Base-by-base conservation (phyloP, 2,329 filamentous ascomycete species). In the Alternaria incomplexa region DNA sequence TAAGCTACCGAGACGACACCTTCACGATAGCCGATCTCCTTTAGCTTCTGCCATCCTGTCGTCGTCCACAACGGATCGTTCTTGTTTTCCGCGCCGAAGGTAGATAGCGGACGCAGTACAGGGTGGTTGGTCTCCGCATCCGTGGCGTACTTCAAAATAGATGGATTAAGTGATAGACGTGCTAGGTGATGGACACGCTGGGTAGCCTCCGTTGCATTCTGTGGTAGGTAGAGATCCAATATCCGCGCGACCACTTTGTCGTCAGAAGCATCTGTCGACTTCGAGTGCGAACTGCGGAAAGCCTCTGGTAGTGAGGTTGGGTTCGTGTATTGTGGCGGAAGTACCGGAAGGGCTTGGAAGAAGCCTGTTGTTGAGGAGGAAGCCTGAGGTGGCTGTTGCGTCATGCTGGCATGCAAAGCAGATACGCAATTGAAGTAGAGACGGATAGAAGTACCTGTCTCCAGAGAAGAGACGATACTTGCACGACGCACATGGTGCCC, bases 61-160 rank as follows among this genome's bases (percentile, higher is more conserved):
- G 86, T 85, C 0, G 89, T 90, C 36, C 91, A 83, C 2, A 93
- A 80, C 32, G 88, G 84, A 50, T 87, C 86, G 7, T 81, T 85
- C 6, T 63, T 68, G 53, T 85, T 85, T 54, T 83, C 82, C 40
- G 66, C 60, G 1, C 90, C 89, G 74, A 91, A 91, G 0, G 86
- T 85, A 71, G 89, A 86, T 11, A 87, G 83, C 1, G 87, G 85
- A 45, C 84, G 84, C 4, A 92, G 77, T 30, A 88, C 87, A 0
- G 90, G 89, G 47, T 86, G 85, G 65, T 91, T 89, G 45, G 81
- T 83, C 76, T 93, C 90, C 0, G 90, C 87, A 73, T 92, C 88
- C 0, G 86, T 85, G 17, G 90, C 60, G 47, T 74, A 65, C 6
- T 36, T 59, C n/a, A 71, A 63, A 20, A 72, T 62, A 5, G 60